Conservation (phyloP, 106 monocot species). For the Ottelia alismoides region DNA sequence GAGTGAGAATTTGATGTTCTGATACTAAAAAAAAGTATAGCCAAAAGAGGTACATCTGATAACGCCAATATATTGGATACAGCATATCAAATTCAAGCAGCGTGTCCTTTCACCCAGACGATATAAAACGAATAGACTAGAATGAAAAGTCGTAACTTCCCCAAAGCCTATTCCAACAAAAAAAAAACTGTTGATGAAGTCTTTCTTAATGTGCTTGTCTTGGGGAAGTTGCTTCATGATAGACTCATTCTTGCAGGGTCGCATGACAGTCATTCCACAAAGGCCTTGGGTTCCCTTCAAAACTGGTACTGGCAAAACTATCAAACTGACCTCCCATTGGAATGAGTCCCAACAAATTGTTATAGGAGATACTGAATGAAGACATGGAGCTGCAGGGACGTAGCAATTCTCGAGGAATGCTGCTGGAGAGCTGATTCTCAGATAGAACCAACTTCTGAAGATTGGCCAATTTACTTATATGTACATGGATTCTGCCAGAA, state of each 20-base stretch:
- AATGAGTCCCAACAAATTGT: constrained; percentile 19
- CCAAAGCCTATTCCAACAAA: constrained; percentile 31
- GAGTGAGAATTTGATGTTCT: no score
- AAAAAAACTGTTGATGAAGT: constrained; percentile 11
- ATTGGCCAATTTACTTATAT: constrained; percentile 7
- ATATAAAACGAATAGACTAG: neutral
- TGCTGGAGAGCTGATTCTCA: constrained; percentile 20
- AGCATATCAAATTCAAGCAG: neutral
- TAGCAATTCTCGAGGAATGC: constrained; percentile 11
- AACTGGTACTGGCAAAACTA: constrained; percentile 57
- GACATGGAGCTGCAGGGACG: constrained; percentile 18
- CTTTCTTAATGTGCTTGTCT: constrained; percentile 17
- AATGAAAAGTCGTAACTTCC: constrained; percentile 1
- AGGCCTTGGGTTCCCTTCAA: constrained; percentile 52
- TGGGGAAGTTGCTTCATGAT: neutral
- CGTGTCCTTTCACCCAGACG: neutral
- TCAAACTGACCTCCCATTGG: constrained; percentile 35
- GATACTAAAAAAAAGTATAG: no score
- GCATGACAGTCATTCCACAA: constrained; percentile 25
- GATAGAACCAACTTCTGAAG: constrained; percentile 23
- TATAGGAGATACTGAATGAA: constrained; percentile 20
- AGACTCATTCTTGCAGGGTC: constrained; percentile 9
- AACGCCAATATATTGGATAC: no score
- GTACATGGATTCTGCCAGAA: constrained; percentile 19
- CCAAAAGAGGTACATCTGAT: no score